These are phyloP conservation scores for Ceratocystis cubensis DNA, from an alignment of 2,329 filamentous ascomycete species.

Conservation along the genomic window DNA sequence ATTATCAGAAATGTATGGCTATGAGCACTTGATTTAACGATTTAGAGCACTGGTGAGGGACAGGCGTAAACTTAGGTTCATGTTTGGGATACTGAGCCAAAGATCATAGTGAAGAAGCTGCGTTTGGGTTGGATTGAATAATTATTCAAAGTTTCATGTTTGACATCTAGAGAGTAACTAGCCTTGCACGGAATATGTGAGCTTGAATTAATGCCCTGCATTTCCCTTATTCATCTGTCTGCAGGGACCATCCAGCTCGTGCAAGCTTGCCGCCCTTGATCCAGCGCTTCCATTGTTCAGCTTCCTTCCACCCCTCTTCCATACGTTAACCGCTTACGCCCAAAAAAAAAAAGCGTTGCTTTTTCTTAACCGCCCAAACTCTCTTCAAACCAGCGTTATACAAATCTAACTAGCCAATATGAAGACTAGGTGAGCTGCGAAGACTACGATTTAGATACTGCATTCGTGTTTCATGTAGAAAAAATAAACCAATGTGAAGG, in stretches of 20 bases:
- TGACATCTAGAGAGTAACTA: too few relatives aligned
- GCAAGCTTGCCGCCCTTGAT: constrained; percentile 20
- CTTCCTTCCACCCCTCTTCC: constrained; percentile 12
- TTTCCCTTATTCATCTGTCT: not conserved
- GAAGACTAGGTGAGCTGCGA: constrained; percentile 1
- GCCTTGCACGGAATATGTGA: too few relatives aligned
- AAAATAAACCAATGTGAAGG: not conserved
- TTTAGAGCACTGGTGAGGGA: too few relatives aligned
- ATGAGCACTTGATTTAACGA: too few relatives aligned
- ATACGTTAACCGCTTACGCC: constrained; percentile 13
- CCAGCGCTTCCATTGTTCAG: constrained; percentile 21
- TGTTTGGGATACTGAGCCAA: too few relatives aligned
- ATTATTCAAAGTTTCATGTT: too few relatives aligned
- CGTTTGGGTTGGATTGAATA: too few relatives aligned
- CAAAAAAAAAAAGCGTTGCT: constrained; percentile 8
- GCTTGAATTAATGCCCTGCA: not conserved
- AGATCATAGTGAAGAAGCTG: too few relatives aligned
- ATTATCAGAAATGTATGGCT: too few relatives aligned
- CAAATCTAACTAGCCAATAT: constrained; percentile 9
- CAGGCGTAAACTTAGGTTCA: too few relatives aligned
- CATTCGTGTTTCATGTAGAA: constrained; percentile 9
- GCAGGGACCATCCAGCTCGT: not conserved
- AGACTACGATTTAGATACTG: constrained; percentile 9
- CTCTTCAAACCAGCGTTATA: constrained; percentile 11
- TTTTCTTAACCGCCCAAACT: constrained; percentile 11